Evolutionary conservation across 495 filamentous ascomycete genomes (phyloP).

Genomic region (Talaromyces nanjingensis): DNA sequence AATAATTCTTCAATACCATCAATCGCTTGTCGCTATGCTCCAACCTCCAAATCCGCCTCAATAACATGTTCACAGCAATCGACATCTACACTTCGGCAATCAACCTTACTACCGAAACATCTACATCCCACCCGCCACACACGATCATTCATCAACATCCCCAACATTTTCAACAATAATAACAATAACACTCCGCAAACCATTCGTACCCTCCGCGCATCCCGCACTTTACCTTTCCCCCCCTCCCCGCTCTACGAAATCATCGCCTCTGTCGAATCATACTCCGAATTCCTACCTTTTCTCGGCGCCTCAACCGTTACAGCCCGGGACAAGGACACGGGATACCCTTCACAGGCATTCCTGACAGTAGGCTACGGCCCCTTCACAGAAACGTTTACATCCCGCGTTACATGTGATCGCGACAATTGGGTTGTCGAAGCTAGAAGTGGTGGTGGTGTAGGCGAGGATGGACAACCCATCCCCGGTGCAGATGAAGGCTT

Average conservation of each 20-base stretch:
- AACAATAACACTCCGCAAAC: constrained; percentile 20
- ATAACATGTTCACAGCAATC: neutral
- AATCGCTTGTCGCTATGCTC: neutral
- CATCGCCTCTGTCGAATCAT: constrained; percentile 77
- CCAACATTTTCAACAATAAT: constrained; percentile 24
- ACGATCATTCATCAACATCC: constrained; percentile 15
- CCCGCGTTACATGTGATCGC: constrained; percentile 65
- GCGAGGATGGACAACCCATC: constrained; percentile 18
- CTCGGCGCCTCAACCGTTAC: constrained; percentile 68
- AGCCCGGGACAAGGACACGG: constrained; percentile 38
- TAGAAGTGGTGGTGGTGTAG: constrained; percentile 52
- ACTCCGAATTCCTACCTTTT: constrained; percentile 81
- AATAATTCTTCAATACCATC: neutral
- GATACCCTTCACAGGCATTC: constrained; percentile 67
- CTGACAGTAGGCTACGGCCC: constrained; percentile 79
- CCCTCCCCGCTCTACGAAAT: constrained; percentile 64
- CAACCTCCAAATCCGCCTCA: neutral
- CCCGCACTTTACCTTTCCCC: constrained; percentile 74
- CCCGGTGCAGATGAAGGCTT: constrained; percentile 45
- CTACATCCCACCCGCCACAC: neutral
- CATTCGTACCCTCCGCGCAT: constrained; percentile 55
- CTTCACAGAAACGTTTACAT: constrained; percentile 74
- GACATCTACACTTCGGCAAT: neutral
- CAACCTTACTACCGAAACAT: neutral
- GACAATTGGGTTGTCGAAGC: constrained; percentile 62